Evolutionary conservation across 2,329 filamentous ascomycete genomes (phyloP), one percentile per base, ranked within the genome.

Genomic region (Aspergillus quadricinctus): DNA sequence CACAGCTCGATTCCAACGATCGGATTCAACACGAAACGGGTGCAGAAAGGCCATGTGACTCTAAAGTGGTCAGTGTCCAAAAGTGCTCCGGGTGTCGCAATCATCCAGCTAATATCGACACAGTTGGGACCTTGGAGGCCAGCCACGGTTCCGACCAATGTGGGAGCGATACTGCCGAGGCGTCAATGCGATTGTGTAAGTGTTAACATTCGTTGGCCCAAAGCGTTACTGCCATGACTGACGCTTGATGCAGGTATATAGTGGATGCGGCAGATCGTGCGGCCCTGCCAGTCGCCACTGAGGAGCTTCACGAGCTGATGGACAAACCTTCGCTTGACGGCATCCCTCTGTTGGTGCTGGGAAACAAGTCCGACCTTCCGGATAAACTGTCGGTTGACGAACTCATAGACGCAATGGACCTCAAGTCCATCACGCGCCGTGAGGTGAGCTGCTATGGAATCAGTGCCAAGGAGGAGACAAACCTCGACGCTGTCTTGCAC

Each of bases 391-490:
- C 89, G 29, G 93, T 97, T 45, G 94, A 99, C 72, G 92, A 97
- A 75, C 78, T 99, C 71, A 97, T 99, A 77, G 93, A 96, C 59
- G 88, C 88, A 61, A 83, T 99, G 76, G 88, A 96, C 67, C 83
- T 99, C 56, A 96, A 94, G 74, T 86, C 85, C 65, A 92, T 99
- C 72, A 89, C 87, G 58, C 88, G 91, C 68, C 90, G 94, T 54
- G 94, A 99, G 75, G 93, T 99, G 66, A 96, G 91, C 78, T 97
- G 94, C 78, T 99, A 99, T 75, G 93, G 93, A 60, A 97, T 99
- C 78, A 97, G 92, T 73, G 94, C 93, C 59, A 97, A 97, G 76
- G 93, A 97, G 74, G 94, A 99, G 78, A 99, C 93, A 56, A 99
- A 99, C 77, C 85, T 99, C 63, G 93, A 99, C 71, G 94, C 93